Evolutionary conservation across 352 stramenopile species (phyloP).

Genomic region (Phytophthora tubulina): DNA sequence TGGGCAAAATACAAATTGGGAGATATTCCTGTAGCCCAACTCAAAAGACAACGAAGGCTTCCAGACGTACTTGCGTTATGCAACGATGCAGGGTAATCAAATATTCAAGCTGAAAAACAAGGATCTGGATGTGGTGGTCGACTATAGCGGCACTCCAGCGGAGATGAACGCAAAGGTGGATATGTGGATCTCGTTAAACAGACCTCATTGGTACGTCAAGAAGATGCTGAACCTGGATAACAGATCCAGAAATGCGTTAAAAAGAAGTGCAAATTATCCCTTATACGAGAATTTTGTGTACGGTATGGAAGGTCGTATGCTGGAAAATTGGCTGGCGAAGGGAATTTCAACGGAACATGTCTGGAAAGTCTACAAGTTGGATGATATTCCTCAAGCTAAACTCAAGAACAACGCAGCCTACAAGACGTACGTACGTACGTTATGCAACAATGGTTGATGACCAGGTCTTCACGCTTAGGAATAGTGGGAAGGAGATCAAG

Average conservation of each 20-base stretch:
- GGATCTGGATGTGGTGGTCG: neutral
- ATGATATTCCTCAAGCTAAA: neutral
- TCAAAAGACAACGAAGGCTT: constrained; percentile 20
- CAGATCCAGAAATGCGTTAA: neutral
- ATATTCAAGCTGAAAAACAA: constrained; percentile 14
- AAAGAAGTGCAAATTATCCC: neutral
- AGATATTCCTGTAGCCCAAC: constrained; percentile 2
- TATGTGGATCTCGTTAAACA: constrained; percentile 9
- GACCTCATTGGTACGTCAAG: constrained; percentile 15
- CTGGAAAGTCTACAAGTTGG: neutral
- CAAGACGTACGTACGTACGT: constrained; percentile 3
- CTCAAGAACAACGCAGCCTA: neutral
- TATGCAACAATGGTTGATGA: constrained; percentile 12
- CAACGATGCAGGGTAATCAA: constrained; percentile 20
- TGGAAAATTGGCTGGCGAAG: neutral
- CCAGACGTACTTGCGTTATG: constrained; percentile 26
- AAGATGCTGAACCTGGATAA: constrained; percentile 13
- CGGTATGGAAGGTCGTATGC: neutral
- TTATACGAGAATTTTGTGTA: constrained; percentile 3
- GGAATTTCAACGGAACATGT: neutral
- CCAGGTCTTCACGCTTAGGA: neutral
- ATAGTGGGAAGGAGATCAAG: neutral
- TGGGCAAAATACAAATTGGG: constrained; percentile 10
- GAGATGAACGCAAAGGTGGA: constrained; percentile 23
- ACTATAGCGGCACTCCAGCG: neutral